Percentiles rank a stretch among this genome's conserved stretches.
Evolutionary conservation across 1,284 basidiomycete species (phyloP).

Genomic region (Sporisorium reilianum): DNA sequence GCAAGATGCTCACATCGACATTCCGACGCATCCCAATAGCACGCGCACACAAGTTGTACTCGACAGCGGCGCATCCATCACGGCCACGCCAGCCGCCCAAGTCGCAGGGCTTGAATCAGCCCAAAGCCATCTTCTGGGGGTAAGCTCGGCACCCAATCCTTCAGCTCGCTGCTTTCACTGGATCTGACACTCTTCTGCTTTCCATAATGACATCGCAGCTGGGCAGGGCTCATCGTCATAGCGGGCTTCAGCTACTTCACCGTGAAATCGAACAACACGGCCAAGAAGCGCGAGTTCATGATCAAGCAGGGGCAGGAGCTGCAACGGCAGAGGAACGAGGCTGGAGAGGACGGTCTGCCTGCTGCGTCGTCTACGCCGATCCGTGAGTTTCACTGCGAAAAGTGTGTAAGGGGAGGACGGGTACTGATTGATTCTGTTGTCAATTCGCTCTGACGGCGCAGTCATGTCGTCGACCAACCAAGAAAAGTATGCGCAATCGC

Average conservation of each 20-base stretch:
- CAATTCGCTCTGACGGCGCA: neutral
- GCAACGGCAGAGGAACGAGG: slow-evolving; percentile 8
- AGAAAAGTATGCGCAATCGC: slow-evolving; percentile 41
- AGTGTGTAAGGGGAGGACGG: neutral
- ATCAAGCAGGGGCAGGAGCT: slow-evolving; percentile 42
- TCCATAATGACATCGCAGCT: slow-evolving; percentile 18
- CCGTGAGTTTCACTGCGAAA: slow-evolving; percentile 13
- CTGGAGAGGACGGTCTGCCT: slow-evolving; percentile 3
- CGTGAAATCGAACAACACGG: slow-evolving; percentile 51
- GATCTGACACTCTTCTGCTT: neutral
- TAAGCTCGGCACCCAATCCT: slow-evolving; percentile 4
- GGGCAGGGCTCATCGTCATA: slow-evolving; percentile 40
- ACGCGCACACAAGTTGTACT: slow-evolving; percentile 2
- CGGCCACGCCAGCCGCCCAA: slow-evolving; percentile 10
- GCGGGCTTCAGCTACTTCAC: slow-evolving; percentile 51
- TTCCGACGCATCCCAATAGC: neutral
- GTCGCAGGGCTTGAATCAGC: slow-evolving; percentile 39
- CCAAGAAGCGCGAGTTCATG: slow-evolving; percentile 53
- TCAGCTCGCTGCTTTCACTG: neutral
- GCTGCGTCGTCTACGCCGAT: slow-evolving; percentile 13
- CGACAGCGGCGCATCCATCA: slow-evolving; percentile 7
- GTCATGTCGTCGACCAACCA: slow-evolving; percentile 44
- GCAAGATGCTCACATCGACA: slow-evolving; percentile 21
- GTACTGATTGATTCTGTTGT: neutral
- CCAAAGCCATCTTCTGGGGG: slow-evolving; percentile 49